Evolutionary conservation across 2,329 filamentous ascomycete species (phyloP).

Genomic region (Plectosphaerella sp.): DNA sequence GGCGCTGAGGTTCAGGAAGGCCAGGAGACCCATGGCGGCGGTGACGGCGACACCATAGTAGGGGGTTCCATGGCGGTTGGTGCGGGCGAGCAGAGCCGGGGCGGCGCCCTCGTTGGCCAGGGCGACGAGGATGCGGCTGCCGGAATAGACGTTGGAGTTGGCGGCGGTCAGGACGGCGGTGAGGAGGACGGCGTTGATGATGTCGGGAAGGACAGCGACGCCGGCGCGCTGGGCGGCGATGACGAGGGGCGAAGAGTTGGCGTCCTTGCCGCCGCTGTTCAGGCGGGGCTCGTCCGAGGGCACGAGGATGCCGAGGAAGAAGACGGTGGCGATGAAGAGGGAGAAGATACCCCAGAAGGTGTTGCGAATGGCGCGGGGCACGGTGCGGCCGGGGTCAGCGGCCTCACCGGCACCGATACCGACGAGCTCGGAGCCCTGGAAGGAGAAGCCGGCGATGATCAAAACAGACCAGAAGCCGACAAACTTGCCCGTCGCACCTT

Average conservation of each 20-base stretch:
- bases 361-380: conserved; percentile 68
- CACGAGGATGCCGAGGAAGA: conserved; percentile 69
- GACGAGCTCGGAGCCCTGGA: conserved; percentile 71
- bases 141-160: conserved; percentile 73
- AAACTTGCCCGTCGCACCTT: conserved; percentile 53
- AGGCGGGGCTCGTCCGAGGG: conserved; percentile 57
- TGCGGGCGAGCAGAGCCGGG: too few relatives aligned
- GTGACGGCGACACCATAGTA: conserved; percentile 54
- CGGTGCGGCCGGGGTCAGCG: conserved; percentile 64
- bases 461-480: conserved; percentile 67
- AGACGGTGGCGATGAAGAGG: conserved; percentile 61
- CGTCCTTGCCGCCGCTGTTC: conserved; percentile 46
- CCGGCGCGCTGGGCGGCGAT: conserved; percentile 58
- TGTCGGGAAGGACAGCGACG: conserved; percentile 57
- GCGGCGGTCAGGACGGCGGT: conserved; percentile 76
- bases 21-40: conserved; percentile 57
- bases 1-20: conserved; percentile 61
- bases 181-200: conserved; percentile 75
- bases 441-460: conserved; percentile 65
- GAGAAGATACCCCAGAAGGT: conserved; percentile 72
- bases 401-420: conserved; percentile 77
- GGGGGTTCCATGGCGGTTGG: conserved; percentile 59
- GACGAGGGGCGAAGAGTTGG: conserved; percentile 62
- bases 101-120: conserved; percentile 62
- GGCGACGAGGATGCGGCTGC: conserved; percentile 63